phyloP scores from a whole-genome alignment of 768 basidiomycete genomes.

The Infundibulicybe gibba region DNA sequence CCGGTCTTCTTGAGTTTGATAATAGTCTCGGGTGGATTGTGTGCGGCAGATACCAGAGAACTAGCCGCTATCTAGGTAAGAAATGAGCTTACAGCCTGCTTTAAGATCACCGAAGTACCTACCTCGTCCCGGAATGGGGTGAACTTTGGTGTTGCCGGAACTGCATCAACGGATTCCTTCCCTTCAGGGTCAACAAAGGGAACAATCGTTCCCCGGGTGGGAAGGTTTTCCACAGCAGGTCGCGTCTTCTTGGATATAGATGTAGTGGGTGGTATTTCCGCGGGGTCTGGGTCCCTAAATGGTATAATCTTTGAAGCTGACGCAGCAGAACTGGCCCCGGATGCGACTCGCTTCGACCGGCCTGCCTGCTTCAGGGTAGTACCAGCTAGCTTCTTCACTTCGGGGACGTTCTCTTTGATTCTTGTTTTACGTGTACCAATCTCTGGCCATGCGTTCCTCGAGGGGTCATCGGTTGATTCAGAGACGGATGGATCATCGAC shows the following conservation, averaged over 20 bases:
- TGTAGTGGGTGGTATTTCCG: slow-evolving; percentile 38
- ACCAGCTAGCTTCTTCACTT: slow-evolving; percentile 64
- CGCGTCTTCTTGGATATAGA: slow-evolving; percentile 22
- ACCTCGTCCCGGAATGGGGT: slow-evolving; percentile 76
- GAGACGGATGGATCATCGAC: slow-evolving; percentile 56
- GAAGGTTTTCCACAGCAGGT: slow-evolving; percentile 23
- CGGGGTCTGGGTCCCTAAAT: slow-evolving; percentile 59
- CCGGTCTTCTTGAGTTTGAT: slow-evolving; percentile 62
- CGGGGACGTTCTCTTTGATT: slow-evolving; percentile 75
- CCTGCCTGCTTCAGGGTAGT: slow-evolving; percentile 65
- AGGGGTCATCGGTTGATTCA: slow-evolving; percentile 34
- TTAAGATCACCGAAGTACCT: slow-evolving; percentile 16
- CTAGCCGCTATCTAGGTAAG: slow-evolving; percentile 14
- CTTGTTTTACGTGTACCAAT: slow-evolving; percentile 75
- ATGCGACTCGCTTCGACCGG: slow-evolving; percentile 48
- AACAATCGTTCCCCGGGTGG: slow-evolving; percentile 26
- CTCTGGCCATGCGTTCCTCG: slow-evolving; percentile 57
- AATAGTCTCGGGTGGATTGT: slow-evolving; percentile 45
- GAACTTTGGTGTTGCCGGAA: slow-evolving; percentile 53
- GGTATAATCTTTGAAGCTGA: slow-evolving; percentile 55
- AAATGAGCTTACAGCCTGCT: slow-evolving; percentile 11
- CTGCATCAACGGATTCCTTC: slow-evolving; percentile 13
- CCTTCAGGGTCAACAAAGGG: slow-evolving; percentile 34
- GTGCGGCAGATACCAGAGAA: slow-evolving; percentile 24
- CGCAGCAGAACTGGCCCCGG: slow-evolving; percentile 29